phyloP scores from a whole-genome alignment of 176 grass and related monocot genomes.

The Oryza australiensis region DNA sequence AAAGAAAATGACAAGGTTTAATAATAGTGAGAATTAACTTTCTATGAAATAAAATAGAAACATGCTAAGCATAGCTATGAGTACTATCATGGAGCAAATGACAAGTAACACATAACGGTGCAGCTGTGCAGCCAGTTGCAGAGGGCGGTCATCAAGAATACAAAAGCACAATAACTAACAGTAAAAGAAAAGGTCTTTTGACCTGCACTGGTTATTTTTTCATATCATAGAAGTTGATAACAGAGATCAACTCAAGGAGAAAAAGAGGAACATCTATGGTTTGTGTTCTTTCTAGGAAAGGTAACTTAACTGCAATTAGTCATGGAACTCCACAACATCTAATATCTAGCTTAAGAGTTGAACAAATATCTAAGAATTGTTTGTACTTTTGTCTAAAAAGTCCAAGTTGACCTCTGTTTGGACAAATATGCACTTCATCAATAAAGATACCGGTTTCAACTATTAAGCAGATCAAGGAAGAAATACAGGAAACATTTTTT shows the following conservation, averaged over 20 bases:
- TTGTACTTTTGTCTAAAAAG: background rate
- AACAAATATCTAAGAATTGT: background rate
- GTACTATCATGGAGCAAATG: background rate
- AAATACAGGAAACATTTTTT: slow-evolving; percentile 8
- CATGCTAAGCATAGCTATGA: background rate
- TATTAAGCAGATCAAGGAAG: background rate
- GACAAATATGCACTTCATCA: background rate
- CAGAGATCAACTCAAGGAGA: background rate
- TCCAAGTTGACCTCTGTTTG: background rate
- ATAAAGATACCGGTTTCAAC: slow-evolving; percentile 1
- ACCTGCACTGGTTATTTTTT: background rate
- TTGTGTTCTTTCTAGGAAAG: background rate
- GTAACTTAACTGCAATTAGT: background rate
- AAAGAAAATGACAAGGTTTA: background rate
- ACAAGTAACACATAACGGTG: background rate
- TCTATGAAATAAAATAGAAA: background rate
- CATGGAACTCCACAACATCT: background rate
- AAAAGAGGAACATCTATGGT: background rate
- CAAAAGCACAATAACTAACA: background rate
- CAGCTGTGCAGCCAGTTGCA: background rate
- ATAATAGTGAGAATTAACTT: background rate
- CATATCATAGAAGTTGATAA: background rate
- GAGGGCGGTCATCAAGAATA: background rate
- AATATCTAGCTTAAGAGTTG: background rate
- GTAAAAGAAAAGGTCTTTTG: no score